These are phyloP conservation scores for Sedum album DNA, from an alignment of 164 flowering plant species.

Conservation along the genomic window DNA sequence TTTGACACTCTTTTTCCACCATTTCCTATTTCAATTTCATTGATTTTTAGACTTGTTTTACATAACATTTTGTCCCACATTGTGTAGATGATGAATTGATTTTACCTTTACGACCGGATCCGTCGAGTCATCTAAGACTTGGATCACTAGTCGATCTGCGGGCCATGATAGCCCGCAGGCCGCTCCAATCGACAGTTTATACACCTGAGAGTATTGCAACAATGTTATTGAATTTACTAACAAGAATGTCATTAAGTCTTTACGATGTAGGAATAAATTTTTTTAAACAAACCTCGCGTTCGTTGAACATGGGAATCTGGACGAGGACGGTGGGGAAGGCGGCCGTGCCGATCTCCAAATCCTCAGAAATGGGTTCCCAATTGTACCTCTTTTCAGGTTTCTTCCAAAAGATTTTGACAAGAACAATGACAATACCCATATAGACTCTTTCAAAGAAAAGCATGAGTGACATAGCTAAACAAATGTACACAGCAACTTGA, in stretches of 20 bases:
- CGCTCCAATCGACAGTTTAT: conserved; percentile 82
- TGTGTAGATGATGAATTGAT: no score
- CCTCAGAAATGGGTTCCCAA: conserved; percentile 66
- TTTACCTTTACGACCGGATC: conserved; percentile 66
- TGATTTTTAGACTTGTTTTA: no score
- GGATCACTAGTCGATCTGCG: no score
- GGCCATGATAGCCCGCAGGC: conserved; percentile 86
- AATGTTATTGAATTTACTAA: neutral
- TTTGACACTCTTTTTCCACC: no score
- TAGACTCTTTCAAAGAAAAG: conserved; percentile 79
- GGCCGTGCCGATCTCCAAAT: conserved; percentile 55
- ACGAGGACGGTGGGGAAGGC: conserved; percentile 73
- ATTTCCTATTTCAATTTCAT: conserved; percentile 20
- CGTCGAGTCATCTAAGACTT: no score
- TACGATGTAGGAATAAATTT: neutral
- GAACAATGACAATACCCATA: conserved; percentile 78
- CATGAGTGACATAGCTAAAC: conserved; percentile 75
- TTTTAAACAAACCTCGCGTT: conserved; percentile 66
- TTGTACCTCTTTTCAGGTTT: conserved; percentile 89
- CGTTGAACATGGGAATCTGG: conserved; percentile 90
- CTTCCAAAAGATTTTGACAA: conserved; percentile 72
- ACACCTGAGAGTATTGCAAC: conserved; percentile 33
- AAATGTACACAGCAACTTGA: conserved; percentile 32
- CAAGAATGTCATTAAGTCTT: no score
- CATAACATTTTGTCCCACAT: no score